phyloP scores from a whole-genome alignment of 495 filamentous ascomycete genomes.

The Tuber indicum region DNA sequence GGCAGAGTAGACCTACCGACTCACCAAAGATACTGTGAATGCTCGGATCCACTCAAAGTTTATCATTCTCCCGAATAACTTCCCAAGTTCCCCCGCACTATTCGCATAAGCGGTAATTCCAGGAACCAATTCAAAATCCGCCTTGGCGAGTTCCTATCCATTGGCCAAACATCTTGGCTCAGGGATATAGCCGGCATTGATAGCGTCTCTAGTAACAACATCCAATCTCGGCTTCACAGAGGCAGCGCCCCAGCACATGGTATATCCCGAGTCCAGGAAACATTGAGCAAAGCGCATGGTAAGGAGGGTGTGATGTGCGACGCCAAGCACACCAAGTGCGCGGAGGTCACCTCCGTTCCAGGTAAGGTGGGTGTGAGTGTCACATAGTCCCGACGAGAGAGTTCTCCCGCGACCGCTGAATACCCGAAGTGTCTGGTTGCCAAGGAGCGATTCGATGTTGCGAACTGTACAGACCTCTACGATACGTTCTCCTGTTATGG shows the following conservation, averaged over 20 bases:
- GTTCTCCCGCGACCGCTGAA: conserved; percentile 47
- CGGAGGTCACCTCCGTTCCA: conserved; percentile 49
- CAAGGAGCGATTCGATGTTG: conserved; percentile 39
- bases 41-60: conserved; percentile 50
- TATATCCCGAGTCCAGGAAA: conserved; percentile 48
- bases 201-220: conserved; percentile 51
- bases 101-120: conserved; percentile 50
- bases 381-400: conserved; percentile 49
- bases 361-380: conserved; percentile 50
- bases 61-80: conserved; percentile 46
- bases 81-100: conserved; percentile 48
- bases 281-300: conserved; percentile 46
- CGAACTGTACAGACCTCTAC: conserved; percentile 45
- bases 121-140: conserved; percentile 47
- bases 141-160: conserved; percentile 48
- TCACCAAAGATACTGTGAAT: conserved; percentile 53
- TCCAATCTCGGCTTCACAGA: conserved; percentile 50
- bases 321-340: conserved; percentile 44
- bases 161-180: conserved; percentile 51
- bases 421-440: conserved; percentile 43
- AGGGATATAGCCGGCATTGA: conserved; percentile 52
- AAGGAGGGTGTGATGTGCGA: conserved; percentile 50
- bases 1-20: background rate
- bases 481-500: conserved; percentile 43
- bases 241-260: conserved; percentile 53